Conservation (phyloP, 2,329 filamentous ascomycete genomes). For the Fusarium concolor region DNA sequence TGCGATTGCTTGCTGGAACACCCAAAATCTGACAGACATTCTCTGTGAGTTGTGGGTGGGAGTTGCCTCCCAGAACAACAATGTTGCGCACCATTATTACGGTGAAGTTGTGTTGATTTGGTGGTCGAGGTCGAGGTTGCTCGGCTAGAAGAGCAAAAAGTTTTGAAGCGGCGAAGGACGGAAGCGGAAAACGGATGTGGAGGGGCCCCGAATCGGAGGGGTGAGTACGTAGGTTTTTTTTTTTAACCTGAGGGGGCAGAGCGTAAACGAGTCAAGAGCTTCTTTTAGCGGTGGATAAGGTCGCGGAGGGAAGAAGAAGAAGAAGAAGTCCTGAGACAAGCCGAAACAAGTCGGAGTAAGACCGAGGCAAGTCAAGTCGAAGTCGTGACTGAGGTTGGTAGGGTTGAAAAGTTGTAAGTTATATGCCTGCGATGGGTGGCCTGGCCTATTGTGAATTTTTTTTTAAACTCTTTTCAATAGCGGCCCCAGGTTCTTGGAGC, state of each 20-base stretch:
- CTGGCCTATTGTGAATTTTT: slow-evolving; percentile 34
- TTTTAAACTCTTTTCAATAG: slow-evolving; percentile 32
- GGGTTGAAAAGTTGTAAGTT: slow-evolving; percentile 29
- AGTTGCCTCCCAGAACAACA: slow-evolving; percentile 91
- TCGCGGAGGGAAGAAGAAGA: slow-evolving; percentile 2
- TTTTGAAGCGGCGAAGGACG: slow-evolving; percentile 44
- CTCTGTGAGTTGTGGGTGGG: slow-evolving; percentile 88
- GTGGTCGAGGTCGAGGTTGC: slow-evolving; percentile 8
- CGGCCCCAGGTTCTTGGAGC: slow-evolving; percentile 41
- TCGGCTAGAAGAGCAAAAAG: slow-evolving; percentile 39
- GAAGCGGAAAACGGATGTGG: slow-evolving; percentile 46
- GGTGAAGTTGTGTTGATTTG: slow-evolving; percentile 31
- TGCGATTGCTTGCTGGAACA: slow-evolving; percentile 84
- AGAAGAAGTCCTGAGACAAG: slow-evolving; percentile 28
- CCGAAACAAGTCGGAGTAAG: slow-evolving; percentile 31
- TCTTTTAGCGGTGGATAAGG: slow-evolving; percentile 17
- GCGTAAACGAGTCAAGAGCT: slow-evolving; percentile 23
- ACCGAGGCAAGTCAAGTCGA: slow-evolving; percentile 31
- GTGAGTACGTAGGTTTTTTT: slow-evolving; percentile 25
- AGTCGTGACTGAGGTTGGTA: slow-evolving; percentile 20
- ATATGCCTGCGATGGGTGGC: slow-evolving; percentile 14
- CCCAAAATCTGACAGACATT: slow-evolving; percentile 90
- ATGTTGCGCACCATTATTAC: slow-evolving; percentile 89
- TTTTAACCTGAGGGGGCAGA: slow-evolving; percentile 20
- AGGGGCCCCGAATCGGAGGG: slow-evolving; percentile 47